These are phyloP conservation scores for Pleurotus sapidus DNA, from an alignment of 768 basidiomycete genomes.

Conservation along the genomic window DNA sequence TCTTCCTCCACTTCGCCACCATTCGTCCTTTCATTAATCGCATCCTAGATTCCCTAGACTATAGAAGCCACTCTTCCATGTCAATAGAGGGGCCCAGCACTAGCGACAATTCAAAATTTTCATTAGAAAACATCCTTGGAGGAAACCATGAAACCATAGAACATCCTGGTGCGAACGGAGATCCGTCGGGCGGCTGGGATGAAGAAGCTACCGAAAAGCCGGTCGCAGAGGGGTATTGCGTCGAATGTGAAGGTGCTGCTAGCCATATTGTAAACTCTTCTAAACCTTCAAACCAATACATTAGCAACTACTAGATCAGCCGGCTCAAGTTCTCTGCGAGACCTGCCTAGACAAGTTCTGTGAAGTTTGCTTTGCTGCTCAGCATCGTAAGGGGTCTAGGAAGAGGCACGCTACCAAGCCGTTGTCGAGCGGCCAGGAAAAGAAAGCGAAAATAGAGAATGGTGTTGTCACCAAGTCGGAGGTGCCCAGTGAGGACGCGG, in stretches of 20 bases:
- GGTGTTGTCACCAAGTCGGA: slow-evolving; percentile 11
- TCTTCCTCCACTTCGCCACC: neutral
- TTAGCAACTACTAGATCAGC: slow-evolving; percentile 59
- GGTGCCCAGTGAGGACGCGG: slow-evolving; percentile 26
- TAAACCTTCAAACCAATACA: slow-evolving; percentile 5
- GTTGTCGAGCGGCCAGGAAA: slow-evolving; percentile 28
- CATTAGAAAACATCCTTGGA: slow-evolving; percentile 69
- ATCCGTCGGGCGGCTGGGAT: slow-evolving; percentile 58
- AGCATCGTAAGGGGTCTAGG: slow-evolving; percentile 79
- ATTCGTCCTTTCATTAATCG: slow-evolving; percentile 2
- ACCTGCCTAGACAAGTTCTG: slow-evolving; percentile 73
- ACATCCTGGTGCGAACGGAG: slow-evolving; percentile 41
- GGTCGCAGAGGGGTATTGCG: slow-evolving; percentile 63
- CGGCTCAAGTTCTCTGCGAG: slow-evolving; percentile 72
- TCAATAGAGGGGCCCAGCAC: neutral
- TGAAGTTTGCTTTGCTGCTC: slow-evolving; percentile 83
- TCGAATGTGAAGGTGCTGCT: slow-evolving; percentile 83
- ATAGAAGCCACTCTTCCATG: slow-evolving; percentile 3
- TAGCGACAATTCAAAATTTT: slow-evolving; percentile 33
- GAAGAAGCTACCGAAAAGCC: slow-evolving; percentile 51
- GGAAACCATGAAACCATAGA: slow-evolving; percentile 62
- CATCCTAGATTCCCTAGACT: slow-evolving; percentile 6
- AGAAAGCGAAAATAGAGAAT: slow-evolving; percentile 24
- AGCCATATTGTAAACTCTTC: neutral
- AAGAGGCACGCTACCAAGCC: slow-evolving; percentile 59